Base-by-base conservation (phyloP, 805 yeast genomes). In the Metschnikowia kunwiensis region DNA sequence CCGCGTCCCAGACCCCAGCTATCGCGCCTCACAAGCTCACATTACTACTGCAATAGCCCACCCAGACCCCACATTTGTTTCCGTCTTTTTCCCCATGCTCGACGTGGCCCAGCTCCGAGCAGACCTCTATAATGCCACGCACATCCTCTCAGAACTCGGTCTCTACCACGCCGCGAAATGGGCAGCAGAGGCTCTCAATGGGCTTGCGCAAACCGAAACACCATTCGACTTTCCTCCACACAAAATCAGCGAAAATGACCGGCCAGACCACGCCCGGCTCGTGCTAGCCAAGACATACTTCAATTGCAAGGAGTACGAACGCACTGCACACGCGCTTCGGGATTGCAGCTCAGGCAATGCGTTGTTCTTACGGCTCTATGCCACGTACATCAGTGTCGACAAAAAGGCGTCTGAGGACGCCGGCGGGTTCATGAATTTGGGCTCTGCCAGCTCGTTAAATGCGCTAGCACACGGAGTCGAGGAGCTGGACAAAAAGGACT, bases 301-400 rank as follows among this genome's bases (percentile, higher is more conserved):
- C 65, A 82, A 78, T 51, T 78, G 86, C 52, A 80, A 83, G 50
- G 97, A 93, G 59, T 91, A 81, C 54, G 91, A 82, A 39, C 63
- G 97, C 18, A 84, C 89, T 38, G 77, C 83, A 4, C 65, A 69
- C 47, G 70, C 70, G 10, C 62, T 93, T 39, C 68, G 68, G 37
- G 68, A 69, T 11, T 76, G 81, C 33, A 55, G 49, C 14, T 68
- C 78, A 33, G 66, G 79, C 0, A 68, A 71, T 33, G 75, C 80
- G 3, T 30, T 60, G 21, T 93, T 89, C 52, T 58, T 88, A 23
- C 64, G 77, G 30, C 61, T 85, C 8, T 91, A 89, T 55, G 67
- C 95, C 9, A 65, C 72, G 49, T 82, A 75, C 53, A 63, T 91
- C 14, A 72, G 87, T 25, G 87, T 93, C 32, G 97, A 93, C 54